Percentiles rank a stretch among this genome's conserved stretches.
Evolutionary conservation across 2,329 filamentous ascomycete species (phyloP).

Genomic region (Monilinia polystroma): DNA sequence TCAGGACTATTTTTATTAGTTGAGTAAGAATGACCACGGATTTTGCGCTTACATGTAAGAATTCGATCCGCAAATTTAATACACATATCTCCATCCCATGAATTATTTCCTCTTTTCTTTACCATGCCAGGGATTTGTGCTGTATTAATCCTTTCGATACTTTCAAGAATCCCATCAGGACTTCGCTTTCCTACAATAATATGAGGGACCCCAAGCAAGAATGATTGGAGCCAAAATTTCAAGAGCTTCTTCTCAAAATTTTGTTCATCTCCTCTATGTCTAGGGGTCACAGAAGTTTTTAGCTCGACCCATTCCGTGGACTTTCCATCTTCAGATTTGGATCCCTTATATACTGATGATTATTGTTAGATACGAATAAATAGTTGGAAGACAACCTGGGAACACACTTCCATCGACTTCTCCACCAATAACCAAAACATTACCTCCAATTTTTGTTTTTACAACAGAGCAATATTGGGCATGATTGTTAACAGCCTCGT

Average conservation of each 20-base stretch:
- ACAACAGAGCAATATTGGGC: conserved; percentile 96
- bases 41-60: conserved; percentile 63
- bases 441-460: conserved; percentile 77
- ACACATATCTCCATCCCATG: conserved; percentile 91
- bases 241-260: conserved; percentile 87
- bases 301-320: conserved; percentile 91
- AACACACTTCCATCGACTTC: conserved; percentile 82
- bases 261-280: conserved; percentile 67
- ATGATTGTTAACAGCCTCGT: conserved; percentile 77
- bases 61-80: conserved; percentile 85
- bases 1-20: conserved; percentile 53
- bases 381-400: conserved; percentile 15
- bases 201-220: conserved; percentile 86
- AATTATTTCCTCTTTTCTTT: conserved; percentile 58
- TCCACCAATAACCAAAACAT: conserved; percentile 76
- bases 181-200: conserved; percentile 88
- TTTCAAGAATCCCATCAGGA: conserved; percentile 66
- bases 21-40: background rate
- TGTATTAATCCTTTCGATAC: conserved; percentile 77
- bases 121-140: conserved; percentile 75
- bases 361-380: conserved; percentile 1
- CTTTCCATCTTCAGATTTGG: conserved; percentile 64
- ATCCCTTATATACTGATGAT: conserved; percentile 68
- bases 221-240: conserved; percentile 97
- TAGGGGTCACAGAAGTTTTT: conserved; percentile 68